A percentile compares a stretch with the other conserved stretches of the same genome.
phyloP scores from a whole-genome alignment of 2,329 filamentous ascomycete genomes.

The Dichotomopilus funicola region DNA sequence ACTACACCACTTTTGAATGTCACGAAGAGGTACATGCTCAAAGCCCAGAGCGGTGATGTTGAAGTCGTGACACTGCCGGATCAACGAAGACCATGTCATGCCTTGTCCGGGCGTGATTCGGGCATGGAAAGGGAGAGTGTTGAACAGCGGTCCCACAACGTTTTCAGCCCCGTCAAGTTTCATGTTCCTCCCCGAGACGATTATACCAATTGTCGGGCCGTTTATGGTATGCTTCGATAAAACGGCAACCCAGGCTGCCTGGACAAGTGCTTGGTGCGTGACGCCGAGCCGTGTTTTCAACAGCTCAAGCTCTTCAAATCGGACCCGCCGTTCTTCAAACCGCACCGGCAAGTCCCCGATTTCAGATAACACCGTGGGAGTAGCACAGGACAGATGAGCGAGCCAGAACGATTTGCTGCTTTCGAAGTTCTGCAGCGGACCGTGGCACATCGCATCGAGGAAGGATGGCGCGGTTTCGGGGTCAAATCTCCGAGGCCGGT shows the following conservation, averaged over 20 bases:
- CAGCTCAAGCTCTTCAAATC: slow-evolving; percentile 41
- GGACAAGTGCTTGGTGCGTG: slow-evolving; percentile 71
- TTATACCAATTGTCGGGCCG: slow-evolving; percentile 56
- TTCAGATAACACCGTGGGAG: too few species aligned
- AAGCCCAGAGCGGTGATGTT: slow-evolving; percentile 62
- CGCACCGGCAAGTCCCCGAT: too few species aligned
- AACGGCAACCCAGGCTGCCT: slow-evolving; percentile 65
- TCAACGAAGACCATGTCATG: slow-evolving; percentile 51
- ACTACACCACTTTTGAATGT: slow-evolving; percentile 73
- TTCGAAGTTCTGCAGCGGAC: slow-evolving; percentile 52
- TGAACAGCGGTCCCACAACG: slow-evolving; percentile 80
- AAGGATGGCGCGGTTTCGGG: slow-evolving; percentile 46
- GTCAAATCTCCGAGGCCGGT: neutral
- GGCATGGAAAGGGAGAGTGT: slow-evolving; percentile 70
- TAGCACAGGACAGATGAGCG: slow-evolving; percentile 37
- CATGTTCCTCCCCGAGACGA: slow-evolving; percentile 72
- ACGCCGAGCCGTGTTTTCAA: slow-evolving; percentile 57
- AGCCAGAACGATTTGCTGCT: slow-evolving; percentile 59
- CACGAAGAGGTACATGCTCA: slow-evolving; percentile 71
- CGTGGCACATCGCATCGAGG: slow-evolving; percentile 58
- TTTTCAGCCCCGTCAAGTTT: slow-evolving; percentile 58
- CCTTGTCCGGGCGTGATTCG: neutral
- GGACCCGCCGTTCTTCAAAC: slow-evolving; percentile 24
- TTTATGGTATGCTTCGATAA: slow-evolving; percentile 44
- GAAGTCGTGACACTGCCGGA: slow-evolving; percentile 62